Conservation (phyloP, 106 monocot species). For the Allium cepa region DNA sequence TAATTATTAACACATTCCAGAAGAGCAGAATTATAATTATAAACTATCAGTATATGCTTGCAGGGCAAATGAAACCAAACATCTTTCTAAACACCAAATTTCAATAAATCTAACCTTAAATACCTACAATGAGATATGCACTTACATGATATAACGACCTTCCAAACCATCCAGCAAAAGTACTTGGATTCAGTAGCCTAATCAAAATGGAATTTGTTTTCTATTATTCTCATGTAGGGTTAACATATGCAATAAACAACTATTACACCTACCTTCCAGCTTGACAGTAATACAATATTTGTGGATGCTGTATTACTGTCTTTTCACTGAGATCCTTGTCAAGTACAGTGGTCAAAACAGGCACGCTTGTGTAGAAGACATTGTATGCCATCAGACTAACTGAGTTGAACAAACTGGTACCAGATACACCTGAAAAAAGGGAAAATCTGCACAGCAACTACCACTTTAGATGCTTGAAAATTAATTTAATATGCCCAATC, state of each 20-base stretch:
- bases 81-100: too few relatives aligned
- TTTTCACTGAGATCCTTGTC: slow-evolving; percentile 92
- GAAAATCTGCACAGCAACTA: slow-evolving; percentile 60
- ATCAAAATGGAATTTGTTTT: neutral
- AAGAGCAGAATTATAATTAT: too few relatives aligned
- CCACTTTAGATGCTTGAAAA: slow-evolving; percentile 6
- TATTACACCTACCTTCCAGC: slow-evolving; percentile 65
- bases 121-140: neutral
- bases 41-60: too few relatives aligned
- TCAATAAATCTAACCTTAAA: too few relatives aligned
- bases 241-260: neutral
- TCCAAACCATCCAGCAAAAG: slow-evolving; percentile 99
- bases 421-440: slow-evolving; percentile 87
- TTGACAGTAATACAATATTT: slow-evolving; percentile 78
- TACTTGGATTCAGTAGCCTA: slow-evolving; percentile 92
- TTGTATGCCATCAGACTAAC: slow-evolving; percentile 98
- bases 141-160: slow-evolving; percentile 95
- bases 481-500: neutral
- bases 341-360: slow-evolving; percentile 69
- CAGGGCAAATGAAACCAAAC: too few relatives aligned
- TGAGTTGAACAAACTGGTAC: slow-evolving; percentile 92
- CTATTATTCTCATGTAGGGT: neutral
- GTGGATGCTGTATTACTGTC: slow-evolving; percentile 85
- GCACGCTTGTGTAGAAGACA: slow-evolving; percentile 94
- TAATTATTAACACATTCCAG: too few relatives aligned